These are phyloP conservation scores for Colletotrichum siamense DNA, from an alignment of 2,329 filamentous ascomycete genomes.

Conservation along the genomic window DNA sequence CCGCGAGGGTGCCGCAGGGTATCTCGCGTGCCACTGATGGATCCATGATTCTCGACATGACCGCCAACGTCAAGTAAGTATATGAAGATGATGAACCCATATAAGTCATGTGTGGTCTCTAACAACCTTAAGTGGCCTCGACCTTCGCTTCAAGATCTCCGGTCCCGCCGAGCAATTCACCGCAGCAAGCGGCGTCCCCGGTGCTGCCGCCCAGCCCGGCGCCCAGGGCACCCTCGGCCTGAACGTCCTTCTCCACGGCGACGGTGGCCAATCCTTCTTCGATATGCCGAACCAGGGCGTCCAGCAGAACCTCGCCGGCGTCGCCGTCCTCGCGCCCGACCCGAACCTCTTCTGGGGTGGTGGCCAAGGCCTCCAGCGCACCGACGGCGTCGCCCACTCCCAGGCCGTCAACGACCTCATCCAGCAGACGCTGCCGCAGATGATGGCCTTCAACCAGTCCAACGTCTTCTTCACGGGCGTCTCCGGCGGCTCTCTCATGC, in stretches of 20 bases:
- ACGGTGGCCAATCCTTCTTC: slow-evolving; percentile 65
- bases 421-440: slow-evolving; percentile 51
- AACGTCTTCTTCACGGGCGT: slow-evolving; percentile 65
- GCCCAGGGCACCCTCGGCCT: slow-evolving; percentile 47
- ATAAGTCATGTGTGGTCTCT: not conserved
- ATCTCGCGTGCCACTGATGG: slow-evolving; percentile 55
- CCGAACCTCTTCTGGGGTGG: slow-evolving; percentile 64
- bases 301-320: slow-evolving; percentile 55
- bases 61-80: slow-evolving; percentile 57
- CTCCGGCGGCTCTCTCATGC: slow-evolving; percentile 57
- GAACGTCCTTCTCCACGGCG: slow-evolving; percentile 65
- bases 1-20: slow-evolving; percentile 35
- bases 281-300: slow-evolving; percentile 62
- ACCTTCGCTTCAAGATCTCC: slow-evolving; percentile 61
- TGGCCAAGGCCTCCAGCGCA: slow-evolving; percentile 54
- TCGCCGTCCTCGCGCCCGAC: slow-evolving; percentile 59
- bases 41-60: slow-evolving; percentile 60
- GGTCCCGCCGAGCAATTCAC: slow-evolving; percentile 61
- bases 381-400: slow-evolving; percentile 60
- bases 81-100: not conserved
- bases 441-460: slow-evolving; percentile 57
- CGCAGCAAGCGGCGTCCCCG: slow-evolving; percentile 48
- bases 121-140: slow-evolving; percentile 45
- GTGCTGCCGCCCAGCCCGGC: slow-evolving; percentile 25
- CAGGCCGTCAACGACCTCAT: slow-evolving; percentile 61